Evolutionary conservation across 495 filamentous ascomycete species (phyloP), one percentile per base, ranked within the genome.

Genomic region (Thermothielavioides terrestris): DNA sequence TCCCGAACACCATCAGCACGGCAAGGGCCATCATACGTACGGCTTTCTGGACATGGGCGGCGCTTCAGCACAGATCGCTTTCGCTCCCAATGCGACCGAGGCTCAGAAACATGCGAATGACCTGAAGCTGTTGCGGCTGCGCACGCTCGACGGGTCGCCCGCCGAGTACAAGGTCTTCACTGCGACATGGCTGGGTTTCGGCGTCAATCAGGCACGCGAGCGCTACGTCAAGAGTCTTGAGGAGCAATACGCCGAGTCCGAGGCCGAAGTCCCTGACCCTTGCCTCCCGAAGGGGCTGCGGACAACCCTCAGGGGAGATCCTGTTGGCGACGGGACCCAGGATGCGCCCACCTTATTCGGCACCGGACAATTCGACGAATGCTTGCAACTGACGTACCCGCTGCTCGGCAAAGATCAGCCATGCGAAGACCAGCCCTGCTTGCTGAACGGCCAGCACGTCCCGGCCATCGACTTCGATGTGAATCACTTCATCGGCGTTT

Each of bases 11-110:
- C 87, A 94, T 56, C 62, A 66, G 17, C 78, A 81, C 54, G 89
- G 89, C 15, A 89, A 95, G 58, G 84, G 80, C 21, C 92, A 97
- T 57, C 86, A 92, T 59, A 99, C 92, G 0, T 99, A 97, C 64
- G 92, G 92, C 0, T 99, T 99, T 63, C 67, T 99, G 44, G 92
- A 99, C 64, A 97, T 99, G 92, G 92, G 92, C 22, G 92, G 92
- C 15, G 92, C 92, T 15, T 96, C 90, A 0, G 89, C 92, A 17
- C 92, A 97, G 64, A 96, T 99, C 57, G 92, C 92, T 6, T 99
- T 99, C 64, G 89, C 90, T 9, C 92, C 92, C 0, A 99, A 99
- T 64, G 68, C 77, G 11, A 99, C 92, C 0, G 92, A 97, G 60
- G 83, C 88, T 6, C 76, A 83, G 55, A 94, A 90, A 54, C 92